phyloP scores from a whole-genome alignment of 78 protist genomes.

The Dictyostelium citrinum region DNA sequence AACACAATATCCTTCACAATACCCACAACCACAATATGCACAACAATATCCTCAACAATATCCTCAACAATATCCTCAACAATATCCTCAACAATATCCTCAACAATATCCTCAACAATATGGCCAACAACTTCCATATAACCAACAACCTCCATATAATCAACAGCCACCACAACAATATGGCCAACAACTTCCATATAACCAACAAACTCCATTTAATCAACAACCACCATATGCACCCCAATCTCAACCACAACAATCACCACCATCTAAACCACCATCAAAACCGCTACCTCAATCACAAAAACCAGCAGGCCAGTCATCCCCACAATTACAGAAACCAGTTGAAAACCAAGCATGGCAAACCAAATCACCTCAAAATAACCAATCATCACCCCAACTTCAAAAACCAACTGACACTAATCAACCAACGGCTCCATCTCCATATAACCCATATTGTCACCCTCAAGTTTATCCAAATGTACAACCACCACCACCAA shows the following conservation, averaged over 20 bases:
- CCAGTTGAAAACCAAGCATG: not conserved
- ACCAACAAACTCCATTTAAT: not conserved
- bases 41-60: not conserved
- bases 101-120: no score
- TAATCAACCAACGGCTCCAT: not conserved
- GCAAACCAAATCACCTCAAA: not conserved
- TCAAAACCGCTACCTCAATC: not conserved
- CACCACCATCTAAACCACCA: not conserved
- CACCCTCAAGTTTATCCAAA: not conserved
- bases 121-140: no score
- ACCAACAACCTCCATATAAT: not conserved
- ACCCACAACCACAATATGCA: not conserved
- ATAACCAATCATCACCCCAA: not conserved
- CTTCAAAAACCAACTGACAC: not conserved
- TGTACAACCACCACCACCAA: not conserved
- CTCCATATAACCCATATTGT: not conserved
- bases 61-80: not conserved
- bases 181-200: not conserved
- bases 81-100: no score
- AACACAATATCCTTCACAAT: not conserved
- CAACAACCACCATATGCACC: not conserved
- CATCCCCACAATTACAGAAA: not conserved
- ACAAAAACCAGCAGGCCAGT: not conserved
- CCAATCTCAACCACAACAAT: not conserved
- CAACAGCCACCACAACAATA: not conserved